Evolutionary conservation across 495 filamentous ascomycete species (phyloP).

Genomic region (Alectoria sarmentosa): DNA sequence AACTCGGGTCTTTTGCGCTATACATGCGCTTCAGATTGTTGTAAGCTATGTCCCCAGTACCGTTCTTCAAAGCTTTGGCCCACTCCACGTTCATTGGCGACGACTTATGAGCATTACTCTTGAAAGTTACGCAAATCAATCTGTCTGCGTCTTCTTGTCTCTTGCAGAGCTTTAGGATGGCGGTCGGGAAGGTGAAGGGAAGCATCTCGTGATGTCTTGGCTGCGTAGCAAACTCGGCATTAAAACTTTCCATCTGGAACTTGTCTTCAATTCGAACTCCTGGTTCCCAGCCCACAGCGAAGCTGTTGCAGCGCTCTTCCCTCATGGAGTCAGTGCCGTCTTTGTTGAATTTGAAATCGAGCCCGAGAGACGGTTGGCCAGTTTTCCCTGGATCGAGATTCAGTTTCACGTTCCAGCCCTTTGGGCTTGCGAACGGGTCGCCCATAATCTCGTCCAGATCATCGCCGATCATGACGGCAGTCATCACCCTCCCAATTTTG

Average conservation of each 20-base stretch:
- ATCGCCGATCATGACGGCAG: background rate
- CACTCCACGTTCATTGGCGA: background rate
- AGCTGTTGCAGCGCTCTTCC: background rate
- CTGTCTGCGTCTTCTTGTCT: background rate
- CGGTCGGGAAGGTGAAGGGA: background rate
- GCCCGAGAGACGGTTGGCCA: background rate
- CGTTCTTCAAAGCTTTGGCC: background rate
- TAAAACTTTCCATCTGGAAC: background rate
- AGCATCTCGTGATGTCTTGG: background rate
- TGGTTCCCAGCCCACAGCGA: background rate
- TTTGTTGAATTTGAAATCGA: background rate
- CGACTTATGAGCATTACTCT: background rate
- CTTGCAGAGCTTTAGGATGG: background rate
- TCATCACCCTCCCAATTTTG: background rate
- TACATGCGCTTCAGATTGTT: background rate
- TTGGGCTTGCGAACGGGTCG: background rate
- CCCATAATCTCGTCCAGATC: background rate
- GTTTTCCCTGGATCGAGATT: background rate
- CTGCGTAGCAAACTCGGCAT: background rate
- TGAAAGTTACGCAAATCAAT: background rate
- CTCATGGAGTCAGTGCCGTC: background rate
- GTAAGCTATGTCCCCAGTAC: background rate
- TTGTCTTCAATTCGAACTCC: background rate
- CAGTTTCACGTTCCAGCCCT: background rate
- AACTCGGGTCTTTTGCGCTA: too few relatives aligned